These are phyloP conservation scores for Colletotrichum sansevieriae DNA, from an alignment of 2,329 filamentous ascomycete genomes.

Conservation along the genomic window DNA sequence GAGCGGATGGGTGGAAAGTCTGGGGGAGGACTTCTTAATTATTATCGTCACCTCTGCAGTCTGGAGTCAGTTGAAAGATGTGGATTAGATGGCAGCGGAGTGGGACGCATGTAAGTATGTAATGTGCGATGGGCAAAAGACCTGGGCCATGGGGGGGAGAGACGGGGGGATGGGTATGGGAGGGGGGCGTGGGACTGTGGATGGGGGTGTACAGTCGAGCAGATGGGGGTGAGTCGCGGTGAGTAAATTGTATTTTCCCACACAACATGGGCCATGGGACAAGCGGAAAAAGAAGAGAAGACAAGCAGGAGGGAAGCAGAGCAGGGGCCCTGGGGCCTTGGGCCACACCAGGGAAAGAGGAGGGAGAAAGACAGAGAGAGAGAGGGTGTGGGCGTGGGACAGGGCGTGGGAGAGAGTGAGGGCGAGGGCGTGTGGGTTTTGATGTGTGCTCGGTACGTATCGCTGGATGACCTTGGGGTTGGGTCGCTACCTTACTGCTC, in stretches of 20 bases:
- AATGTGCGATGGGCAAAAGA: slow-evolving; percentile 33
- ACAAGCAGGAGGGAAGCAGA: slow-evolving; percentile 26
- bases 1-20: slow-evolving; percentile 41
- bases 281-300: slow-evolving; percentile 26
- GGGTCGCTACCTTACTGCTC: neutral
- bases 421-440: neutral
- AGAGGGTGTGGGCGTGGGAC: too few relatives aligned
- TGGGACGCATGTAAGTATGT: slow-evolving; percentile 38
- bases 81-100: slow-evolving; percentile 40
- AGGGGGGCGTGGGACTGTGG: slow-evolving; percentile 13
- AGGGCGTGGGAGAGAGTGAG: neutral
- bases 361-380: neutral
- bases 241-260: slow-evolving; percentile 38
- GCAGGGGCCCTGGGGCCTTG: slow-evolving; percentile 28
- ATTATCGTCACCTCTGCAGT: slow-evolving; percentile 42
- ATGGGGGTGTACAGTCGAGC: slow-evolving; percentile 1
- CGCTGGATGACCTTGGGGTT: slow-evolving; percentile 6
- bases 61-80: slow-evolving; percentile 30
- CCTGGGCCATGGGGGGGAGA: slow-evolving; percentile 15
- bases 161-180: slow-evolving; percentile 24
- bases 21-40: slow-evolving; percentile 42
- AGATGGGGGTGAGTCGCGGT: slow-evolving; percentile 41
- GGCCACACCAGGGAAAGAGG: neutral
- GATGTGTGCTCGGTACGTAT: neutral
- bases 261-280: slow-evolving; percentile 31